Conservation (phyloP, 2,329 filamentous ascomycete genomes). For the Fusarium sp. region DNA sequence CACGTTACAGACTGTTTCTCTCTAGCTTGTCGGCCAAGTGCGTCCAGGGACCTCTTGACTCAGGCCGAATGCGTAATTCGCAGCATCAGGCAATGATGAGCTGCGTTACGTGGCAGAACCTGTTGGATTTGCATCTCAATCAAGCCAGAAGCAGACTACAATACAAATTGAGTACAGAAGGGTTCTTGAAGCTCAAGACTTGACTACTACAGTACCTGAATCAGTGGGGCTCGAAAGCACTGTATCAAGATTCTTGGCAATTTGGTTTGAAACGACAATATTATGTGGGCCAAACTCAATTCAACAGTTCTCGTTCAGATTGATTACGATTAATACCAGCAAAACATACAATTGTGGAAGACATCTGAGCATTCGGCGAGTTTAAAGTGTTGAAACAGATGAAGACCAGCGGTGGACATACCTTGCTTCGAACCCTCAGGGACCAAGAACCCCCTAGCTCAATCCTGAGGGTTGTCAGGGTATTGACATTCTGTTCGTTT, state of each 20-base stretch:
- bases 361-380: neutral
- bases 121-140: neutral
- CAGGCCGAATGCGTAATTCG: slow-evolving; percentile 7
- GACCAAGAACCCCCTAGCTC: slow-evolving; percentile 31
- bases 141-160: neutral
- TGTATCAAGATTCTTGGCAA: slow-evolving; percentile 23
- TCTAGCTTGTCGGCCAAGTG: neutral
- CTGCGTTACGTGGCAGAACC: slow-evolving; percentile 12
- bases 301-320: slow-evolving; percentile 6
- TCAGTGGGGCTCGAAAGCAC: slow-evolving; percentile 18
- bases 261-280: slow-evolving; percentile 31
- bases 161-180: slow-evolving; percentile 1
- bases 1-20: slow-evolving; percentile 3
- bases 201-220: slow-evolving; percentile 16
- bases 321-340: neutral
- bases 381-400: neutral
- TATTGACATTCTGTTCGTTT: slow-evolving; percentile 19
- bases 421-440: slow-evolving; percentile 10
- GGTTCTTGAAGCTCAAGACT: neutral
- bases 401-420: too few species aligned
- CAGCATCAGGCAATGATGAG: slow-evolving; percentile 17
- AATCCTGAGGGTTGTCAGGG: slow-evolving; percentile 12
- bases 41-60: neutral
- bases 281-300: neutral
- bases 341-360: neutral